These are phyloP conservation scores for Paramarasmius palmivorus DNA, from an alignment of 1,284 basidiomycete genomes.

Conservation along the genomic window DNA sequence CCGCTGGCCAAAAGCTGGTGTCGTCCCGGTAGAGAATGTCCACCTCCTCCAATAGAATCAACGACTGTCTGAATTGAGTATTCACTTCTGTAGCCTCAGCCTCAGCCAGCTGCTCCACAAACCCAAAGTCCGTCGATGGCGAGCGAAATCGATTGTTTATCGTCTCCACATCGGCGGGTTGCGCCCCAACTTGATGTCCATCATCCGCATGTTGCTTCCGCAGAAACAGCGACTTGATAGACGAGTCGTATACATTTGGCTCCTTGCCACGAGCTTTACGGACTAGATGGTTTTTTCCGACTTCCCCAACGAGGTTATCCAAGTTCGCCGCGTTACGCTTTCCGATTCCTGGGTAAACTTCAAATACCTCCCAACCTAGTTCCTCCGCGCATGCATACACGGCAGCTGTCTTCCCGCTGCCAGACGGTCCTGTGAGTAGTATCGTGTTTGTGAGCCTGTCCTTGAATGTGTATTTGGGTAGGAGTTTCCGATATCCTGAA, in stretches of 20 bases:
- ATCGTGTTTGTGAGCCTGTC: conserved; percentile 79
- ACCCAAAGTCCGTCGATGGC: conserved; percentile 22
- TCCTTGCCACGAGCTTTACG: conserved; percentile 30
- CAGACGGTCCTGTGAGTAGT: conserved; percentile 80
- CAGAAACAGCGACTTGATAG: conserved; percentile 2
- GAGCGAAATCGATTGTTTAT: conserved; percentile 1
- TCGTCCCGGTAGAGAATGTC: conserved; percentile 94
- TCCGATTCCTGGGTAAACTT: conserved; percentile 95
- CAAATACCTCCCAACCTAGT: conserved; percentile 95
- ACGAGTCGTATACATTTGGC: background rate
- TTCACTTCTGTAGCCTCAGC: background rate
- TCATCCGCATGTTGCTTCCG: background rate
- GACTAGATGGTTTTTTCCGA: conserved; percentile 90
- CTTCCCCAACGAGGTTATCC: conserved; percentile 85
- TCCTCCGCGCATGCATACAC: conserved; percentile 93
- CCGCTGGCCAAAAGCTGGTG: conserved; percentile 87
- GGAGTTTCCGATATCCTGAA: conserved; percentile 20
- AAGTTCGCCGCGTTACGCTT: conserved; percentile 82
- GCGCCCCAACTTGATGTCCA: background rate
- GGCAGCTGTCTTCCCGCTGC: conserved; percentile 90
- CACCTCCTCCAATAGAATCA: conserved; percentile 96
- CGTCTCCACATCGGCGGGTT: background rate
- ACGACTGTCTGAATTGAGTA: conserved; percentile 66
- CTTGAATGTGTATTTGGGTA: conserved; percentile 34
- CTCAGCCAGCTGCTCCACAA: conserved; percentile 12